Percentiles rank a stretch among this genome's conserved stretches.
Evolutionary conservation across 345 rosid species (phyloP).

Genomic region (Rubroshorea leprosula): DNA sequence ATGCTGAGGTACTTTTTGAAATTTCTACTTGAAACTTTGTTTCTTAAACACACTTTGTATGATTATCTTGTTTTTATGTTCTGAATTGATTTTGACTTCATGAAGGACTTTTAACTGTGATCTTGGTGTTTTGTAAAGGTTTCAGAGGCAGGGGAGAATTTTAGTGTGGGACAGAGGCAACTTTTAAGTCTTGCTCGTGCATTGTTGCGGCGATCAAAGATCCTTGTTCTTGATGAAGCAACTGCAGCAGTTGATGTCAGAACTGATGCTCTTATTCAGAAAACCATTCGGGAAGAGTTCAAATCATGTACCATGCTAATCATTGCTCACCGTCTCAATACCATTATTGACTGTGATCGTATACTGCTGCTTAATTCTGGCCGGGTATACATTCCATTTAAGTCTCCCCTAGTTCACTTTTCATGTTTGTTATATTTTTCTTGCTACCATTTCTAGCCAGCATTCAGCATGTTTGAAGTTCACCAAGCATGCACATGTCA

Average conservation of each 20-base stretch:
- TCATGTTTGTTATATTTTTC: background rate
- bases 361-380: conserved; percentile 86
- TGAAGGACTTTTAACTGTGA: too few species aligned
- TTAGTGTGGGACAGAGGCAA: conserved; percentile 93
- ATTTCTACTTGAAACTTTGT: too few species aligned
- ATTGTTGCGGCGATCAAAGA: conserved; percentile 72
- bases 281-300: conserved; percentile 85
- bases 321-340: conserved; percentile 87
- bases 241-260: conserved; percentile 93
- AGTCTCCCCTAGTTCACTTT: background rate
- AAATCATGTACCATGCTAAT: conserved; percentile 80
- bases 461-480: too few species aligned
- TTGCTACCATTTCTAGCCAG: too few species aligned
- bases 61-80: background rate
- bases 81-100: too few species aligned
- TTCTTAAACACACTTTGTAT: background rate
- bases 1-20: conserved; percentile 61
- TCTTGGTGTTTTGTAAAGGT: conserved; percentile 54
- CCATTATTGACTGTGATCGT: conserved; percentile 72
- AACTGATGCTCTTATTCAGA: conserved; percentile 84
- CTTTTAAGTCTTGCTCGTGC: conserved; percentile 92
- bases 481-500: too few species aligned
- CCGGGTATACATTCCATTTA: conserved; percentile 35
- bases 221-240: conserved; percentile 94
- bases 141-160: conserved; percentile 86